Conservation (phyloP, 306 rosid genomes). For the Elaeagnus macrophylla region DNA sequence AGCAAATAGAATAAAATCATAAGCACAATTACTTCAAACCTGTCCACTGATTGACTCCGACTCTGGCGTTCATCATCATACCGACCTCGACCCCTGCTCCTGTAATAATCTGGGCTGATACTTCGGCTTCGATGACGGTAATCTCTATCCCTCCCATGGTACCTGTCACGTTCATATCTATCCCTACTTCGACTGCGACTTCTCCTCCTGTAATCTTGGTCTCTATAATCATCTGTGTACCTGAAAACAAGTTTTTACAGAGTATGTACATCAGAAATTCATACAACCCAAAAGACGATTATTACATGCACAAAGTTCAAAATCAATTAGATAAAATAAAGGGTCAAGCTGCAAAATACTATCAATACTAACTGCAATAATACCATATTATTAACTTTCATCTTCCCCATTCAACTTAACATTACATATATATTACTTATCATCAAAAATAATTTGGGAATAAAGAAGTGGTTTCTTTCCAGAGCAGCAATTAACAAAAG, state of each 20-base stretch:
- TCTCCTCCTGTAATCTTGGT: conserved; percentile 49
- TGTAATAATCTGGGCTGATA: conserved; percentile 57
- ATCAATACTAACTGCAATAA: too few relatives aligned
- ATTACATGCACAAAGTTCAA: too few relatives aligned
- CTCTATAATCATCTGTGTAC: conserved; percentile 51
- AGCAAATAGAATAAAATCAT: conserved; percentile 6
- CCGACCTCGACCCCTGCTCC: conserved; percentile 49
- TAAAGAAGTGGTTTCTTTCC: too few relatives aligned
- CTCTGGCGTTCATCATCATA: conserved; percentile 56
- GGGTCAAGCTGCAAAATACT: too few relatives aligned
- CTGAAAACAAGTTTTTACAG: conserved; percentile 19
- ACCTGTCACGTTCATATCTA: conserved; percentile 51
- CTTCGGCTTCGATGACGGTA: conserved; percentile 50
- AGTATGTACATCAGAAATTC: too few relatives aligned
- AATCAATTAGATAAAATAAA: too few relatives aligned
- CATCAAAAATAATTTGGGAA: too few relatives aligned
- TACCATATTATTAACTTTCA: too few relatives aligned
- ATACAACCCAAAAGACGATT: too few relatives aligned
- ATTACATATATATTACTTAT: too few relatives aligned
- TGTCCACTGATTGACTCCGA: conserved; percentile 43
- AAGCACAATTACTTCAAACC: conserved; percentile 27
- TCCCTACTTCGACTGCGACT: conserved; percentile 73
- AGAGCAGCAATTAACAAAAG: too few relatives aligned
- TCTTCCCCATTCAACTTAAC: too few relatives aligned
- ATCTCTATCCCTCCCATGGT: conserved; percentile 53